These are phyloP conservation scores for Linnemannia exigua DNA, from an alignment of 192 early-diverging fungal genomes.

Conservation along the genomic window DNA sequence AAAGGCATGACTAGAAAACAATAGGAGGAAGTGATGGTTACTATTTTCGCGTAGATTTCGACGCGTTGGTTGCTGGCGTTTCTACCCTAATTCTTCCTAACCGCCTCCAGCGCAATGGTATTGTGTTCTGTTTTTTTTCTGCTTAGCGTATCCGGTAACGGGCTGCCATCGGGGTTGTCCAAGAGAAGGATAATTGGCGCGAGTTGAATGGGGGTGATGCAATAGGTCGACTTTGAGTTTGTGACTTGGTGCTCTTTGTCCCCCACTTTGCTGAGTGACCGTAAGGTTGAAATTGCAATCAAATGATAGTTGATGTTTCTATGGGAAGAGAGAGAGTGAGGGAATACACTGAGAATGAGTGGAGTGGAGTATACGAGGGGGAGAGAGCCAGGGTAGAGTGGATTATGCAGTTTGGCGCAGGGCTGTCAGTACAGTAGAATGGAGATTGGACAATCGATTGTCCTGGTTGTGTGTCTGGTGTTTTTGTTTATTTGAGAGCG, in stretches of 20 bases:
- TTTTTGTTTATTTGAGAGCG: background rate
- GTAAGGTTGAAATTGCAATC: slow-evolving; percentile 8
- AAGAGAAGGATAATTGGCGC: too few species aligned
- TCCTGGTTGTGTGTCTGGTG: background rate
- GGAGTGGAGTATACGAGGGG: background rate
- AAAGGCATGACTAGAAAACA: too few species aligned
- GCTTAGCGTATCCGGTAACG: too few species aligned
- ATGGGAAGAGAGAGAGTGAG: background rate
- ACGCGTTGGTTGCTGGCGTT: too few species aligned
- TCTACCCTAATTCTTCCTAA: too few species aligned
- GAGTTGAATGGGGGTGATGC: background rate
- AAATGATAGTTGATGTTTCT: background rate
- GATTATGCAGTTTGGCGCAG: slow-evolving; percentile 7
- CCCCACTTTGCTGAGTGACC: background rate
- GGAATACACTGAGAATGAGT: too few species aligned
- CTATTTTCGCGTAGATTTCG: too few species aligned
- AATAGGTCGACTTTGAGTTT: background rate
- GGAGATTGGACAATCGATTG: background rate
- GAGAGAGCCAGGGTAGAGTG: background rate
- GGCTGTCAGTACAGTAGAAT: background rate
- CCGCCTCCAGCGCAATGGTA: too few species aligned
- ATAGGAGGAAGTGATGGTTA: too few species aligned
- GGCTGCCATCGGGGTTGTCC: too few species aligned
- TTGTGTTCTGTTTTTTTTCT: too few species aligned
- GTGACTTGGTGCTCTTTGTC: background rate